These are phyloP conservation scores for Capillidium heterosporum DNA, from an alignment of 371 early-diverging fungal species.

Conservation along the genomic window DNA sequence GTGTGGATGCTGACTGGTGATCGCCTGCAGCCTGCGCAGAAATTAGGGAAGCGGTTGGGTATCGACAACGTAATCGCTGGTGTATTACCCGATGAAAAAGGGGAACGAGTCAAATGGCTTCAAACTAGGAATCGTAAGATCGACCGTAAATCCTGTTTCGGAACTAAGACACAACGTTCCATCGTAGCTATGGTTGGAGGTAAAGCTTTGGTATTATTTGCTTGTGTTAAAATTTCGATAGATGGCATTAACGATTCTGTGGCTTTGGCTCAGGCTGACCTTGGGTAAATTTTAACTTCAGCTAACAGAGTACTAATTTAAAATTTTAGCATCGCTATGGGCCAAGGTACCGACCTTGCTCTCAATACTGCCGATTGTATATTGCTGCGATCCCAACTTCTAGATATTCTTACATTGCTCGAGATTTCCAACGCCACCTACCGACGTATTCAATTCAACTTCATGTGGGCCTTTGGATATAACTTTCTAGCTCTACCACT, in stretches of 20 bases:
- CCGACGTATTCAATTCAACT: conserved; percentile 50
- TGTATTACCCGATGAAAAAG: conserved; percentile 45
- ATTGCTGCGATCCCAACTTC: conserved; percentile 39
- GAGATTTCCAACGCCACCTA: conserved; percentile 39
- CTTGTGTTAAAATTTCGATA: too few relatives aligned
- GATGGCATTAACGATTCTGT: conserved; percentile 89
- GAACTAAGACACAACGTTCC: background rate
- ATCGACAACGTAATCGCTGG: conserved; percentile 30
- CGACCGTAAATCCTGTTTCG: too few relatives aligned
- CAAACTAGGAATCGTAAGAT: conserved; percentile 16
- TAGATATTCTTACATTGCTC: conserved; percentile 44
- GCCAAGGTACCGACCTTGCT: conserved; percentile 61
- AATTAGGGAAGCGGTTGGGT: conserved; percentile 34
- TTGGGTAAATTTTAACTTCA: conserved; percentile 15
- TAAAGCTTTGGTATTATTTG: conserved; percentile 5
- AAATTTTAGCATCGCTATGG: conserved; percentile 34
- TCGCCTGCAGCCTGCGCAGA: conserved; percentile 30
- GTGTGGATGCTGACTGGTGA: conserved; percentile 62
- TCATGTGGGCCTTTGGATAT: conserved; percentile 59
- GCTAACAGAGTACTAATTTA: too few relatives aligned
- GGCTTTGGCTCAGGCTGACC: conserved; percentile 73
- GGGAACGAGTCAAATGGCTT: conserved; percentile 34
- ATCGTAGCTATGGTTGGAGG: conserved; percentile 18
- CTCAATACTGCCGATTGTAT: conserved; percentile 59
- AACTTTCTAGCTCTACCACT: conserved; percentile 55